Evolutionary conservation across 441 rosid genomes (phyloP).

Genomic region (Hura crepitans): DNA sequence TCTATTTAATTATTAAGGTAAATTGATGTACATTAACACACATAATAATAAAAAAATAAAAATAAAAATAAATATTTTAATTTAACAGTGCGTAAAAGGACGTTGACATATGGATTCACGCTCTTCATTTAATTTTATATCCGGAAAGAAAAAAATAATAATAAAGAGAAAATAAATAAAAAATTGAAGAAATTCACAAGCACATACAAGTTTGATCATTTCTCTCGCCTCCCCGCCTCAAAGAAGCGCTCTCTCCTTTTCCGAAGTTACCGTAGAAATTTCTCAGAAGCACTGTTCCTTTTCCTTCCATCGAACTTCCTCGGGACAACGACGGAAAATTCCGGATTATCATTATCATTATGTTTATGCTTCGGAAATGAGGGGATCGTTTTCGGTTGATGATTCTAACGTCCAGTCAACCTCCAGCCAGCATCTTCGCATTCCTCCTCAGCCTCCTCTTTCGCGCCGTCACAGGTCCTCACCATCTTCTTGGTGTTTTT

Average conservation of each 20-base stretch:
- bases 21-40: too few species aligned
- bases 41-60: too few species aligned
- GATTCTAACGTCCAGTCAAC: slow-evolving; percentile 9
- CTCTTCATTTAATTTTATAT: too few species aligned
- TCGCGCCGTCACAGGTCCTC: slow-evolving; percentile 2
- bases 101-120: too few species aligned
- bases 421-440: slow-evolving; percentile 1
- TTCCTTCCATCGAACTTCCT: background rate
- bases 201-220: too few species aligned
- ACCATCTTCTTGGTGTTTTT: background rate
- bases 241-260: background rate
- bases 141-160: too few species aligned
- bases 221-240: background rate
- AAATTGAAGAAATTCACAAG: background rate
- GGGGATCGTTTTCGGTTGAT: slow-evolving; percentile 12
- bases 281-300: background rate
- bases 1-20: too few species aligned
- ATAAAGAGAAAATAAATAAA: too few species aligned
- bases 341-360: background rate
- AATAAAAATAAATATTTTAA: too few species aligned
- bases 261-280: background rate
- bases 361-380: background rate
- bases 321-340: slow-evolving; percentile 5
- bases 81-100: too few species aligned
- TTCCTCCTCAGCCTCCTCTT: background rate